Base-by-base conservation (phyloP, 768 basidiomycete genomes). In the Boletus reticuloceps region DNA sequence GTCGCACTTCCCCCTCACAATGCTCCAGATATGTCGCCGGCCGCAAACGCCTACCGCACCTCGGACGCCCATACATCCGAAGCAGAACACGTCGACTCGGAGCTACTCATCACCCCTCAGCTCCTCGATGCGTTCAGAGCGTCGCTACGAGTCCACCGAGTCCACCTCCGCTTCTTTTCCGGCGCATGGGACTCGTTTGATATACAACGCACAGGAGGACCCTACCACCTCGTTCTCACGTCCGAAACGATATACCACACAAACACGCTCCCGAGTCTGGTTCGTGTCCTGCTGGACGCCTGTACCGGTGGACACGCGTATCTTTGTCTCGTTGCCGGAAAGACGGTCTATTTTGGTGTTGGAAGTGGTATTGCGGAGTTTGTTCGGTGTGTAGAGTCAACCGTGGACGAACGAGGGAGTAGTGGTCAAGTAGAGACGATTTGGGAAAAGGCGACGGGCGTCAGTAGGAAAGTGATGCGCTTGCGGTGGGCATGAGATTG, bases 311-410 rank as follows among this genome's bases (percentile, higher is more conserved):
- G 32, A n/a, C 43, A 56, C 13, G 40, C 19, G 7, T 71, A 68
- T 58, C 43, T 77, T 7, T 91, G 88, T 61, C 81, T 97, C 10
- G 88, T 97, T 4, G 94, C 94, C 3, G 91, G 90, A 2, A 98
- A 98, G 70, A 80, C 93, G 14, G 71, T 98, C 19, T 98, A 98
- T 68, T 98, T 98, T 69, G 96, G 96, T 8, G 93, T 98, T 5
- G 95, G 94, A 1, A 95, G 96, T 0, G 91, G 94, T 8, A 74
- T 95, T 27, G 70, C 80, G 13, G 89, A 86, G 56, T 96, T 96
- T 61, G 68, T 83, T n/a, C 66, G 72, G 27, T 78, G 76, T 7
- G 80, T 93, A 0, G 64, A 43, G 37, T 53, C 59, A 19, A 39
- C 25, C 4, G 39, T 29, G 1, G 51, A 50, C 3, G 51, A 51